Percentiles rank a stretch among this genome's conserved stretches.
These are phyloP conservation scores for Clathrus columnatus DNA, from an alignment of 768 basidiomycete species.

Conservation along the genomic window DNA sequence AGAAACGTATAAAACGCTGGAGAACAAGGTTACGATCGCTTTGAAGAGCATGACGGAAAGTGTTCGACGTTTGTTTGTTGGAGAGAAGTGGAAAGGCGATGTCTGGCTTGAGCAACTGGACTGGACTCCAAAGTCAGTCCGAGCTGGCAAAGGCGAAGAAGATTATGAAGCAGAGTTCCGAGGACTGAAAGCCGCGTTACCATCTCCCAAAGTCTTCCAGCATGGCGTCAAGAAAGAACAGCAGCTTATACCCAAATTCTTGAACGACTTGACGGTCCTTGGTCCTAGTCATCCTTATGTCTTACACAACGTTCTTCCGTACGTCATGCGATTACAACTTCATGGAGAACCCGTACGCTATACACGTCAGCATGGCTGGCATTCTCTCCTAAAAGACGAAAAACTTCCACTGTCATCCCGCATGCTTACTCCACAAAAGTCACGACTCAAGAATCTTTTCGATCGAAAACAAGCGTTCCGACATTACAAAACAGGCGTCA, in stretches of 20 bases:
- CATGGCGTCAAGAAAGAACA: neutral
- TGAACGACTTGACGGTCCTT: conserved; percentile 35
- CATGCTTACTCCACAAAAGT: conserved; percentile 16
- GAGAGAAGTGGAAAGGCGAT: conserved; percentile 56
- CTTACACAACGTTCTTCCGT: conserved; percentile 51
- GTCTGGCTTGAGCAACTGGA: conserved; percentile 88
- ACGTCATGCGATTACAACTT: conserved; percentile 55
- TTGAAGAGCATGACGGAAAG: conserved; percentile 63
- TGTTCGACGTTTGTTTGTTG: conserved; percentile 39
- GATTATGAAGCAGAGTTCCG: neutral
- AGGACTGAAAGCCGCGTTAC: neutral
- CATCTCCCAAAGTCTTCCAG: neutral
- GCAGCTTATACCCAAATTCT: conserved; percentile 45
- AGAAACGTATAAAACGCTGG: conserved; percentile 58
- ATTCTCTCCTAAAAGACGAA: conserved; percentile 34
- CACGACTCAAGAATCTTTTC: conserved; percentile 21
- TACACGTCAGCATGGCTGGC: conserved; percentile 55
- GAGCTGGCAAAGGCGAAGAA: conserved; percentile 25
- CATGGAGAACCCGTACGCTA: conserved; percentile 54
- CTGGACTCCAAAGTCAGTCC: conserved; percentile 83
- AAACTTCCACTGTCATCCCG: conserved; percentile 1
- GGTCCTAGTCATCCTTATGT: conserved; percentile 34
- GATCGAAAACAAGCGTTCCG: conserved; percentile 27
- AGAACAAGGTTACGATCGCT: conserved; percentile 47
- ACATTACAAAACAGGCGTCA: neutral